Conservation (phyloP, 1,139 yeast genomes). For the Geotrichum citri-aurantii region DNA sequence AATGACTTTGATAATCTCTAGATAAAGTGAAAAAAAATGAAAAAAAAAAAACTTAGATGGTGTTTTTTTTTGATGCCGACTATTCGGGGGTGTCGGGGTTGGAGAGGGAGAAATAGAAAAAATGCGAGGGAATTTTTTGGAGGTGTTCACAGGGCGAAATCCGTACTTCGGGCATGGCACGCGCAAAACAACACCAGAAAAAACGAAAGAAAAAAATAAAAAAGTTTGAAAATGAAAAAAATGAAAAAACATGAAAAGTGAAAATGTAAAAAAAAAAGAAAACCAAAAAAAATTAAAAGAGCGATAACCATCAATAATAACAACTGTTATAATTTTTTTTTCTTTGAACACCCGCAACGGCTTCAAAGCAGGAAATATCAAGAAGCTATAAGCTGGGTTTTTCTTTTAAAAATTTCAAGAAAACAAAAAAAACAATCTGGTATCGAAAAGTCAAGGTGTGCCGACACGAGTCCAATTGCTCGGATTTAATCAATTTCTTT, state of each 20-base stretch:
- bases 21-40: background rate
- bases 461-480: background rate
- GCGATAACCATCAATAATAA: background rate
- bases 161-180: slow-evolving; percentile 10
- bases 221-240: background rate
- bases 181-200: background rate
- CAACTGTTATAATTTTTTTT: background rate
- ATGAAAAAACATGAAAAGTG: background rate
- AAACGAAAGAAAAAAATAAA: background rate
- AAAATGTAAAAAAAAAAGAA: background rate
- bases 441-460: background rate
- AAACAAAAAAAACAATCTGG: background rate
- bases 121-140: background rate
- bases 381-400: too few species aligned
- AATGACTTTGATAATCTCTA: background rate
- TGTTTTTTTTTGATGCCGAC: background rate
- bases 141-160: background rate
- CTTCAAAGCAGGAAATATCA: background rate
- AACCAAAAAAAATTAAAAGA: background rate
- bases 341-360: background rate
- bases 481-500: background rate
- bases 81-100: background rate
- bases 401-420: too few species aligned
- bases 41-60: background rate
- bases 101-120: background rate